Conservation (phyloP, 2,329 filamentous ascomycete genomes). For the Stachybotrys echinatus region DNA sequence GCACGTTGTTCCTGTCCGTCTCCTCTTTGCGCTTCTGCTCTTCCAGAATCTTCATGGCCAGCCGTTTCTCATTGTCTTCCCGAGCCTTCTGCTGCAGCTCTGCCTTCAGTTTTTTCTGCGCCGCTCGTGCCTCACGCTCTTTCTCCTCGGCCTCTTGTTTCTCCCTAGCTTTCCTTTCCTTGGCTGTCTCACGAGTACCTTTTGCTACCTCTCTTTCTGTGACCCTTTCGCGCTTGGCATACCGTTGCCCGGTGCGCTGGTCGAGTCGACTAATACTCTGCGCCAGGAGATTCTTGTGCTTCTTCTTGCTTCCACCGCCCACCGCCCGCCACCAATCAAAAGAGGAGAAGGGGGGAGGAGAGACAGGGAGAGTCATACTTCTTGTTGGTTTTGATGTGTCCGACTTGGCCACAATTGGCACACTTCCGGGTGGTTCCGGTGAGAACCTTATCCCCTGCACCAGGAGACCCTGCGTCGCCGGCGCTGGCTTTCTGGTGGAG, state of each 20-base stretch:
- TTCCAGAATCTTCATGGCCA: no score
- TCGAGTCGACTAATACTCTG: no score
- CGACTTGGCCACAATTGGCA: conserved; percentile 93
- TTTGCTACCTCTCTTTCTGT: neutral
- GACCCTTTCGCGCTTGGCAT: conserved; percentile 4
- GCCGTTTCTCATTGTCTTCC: conserved; percentile 2
- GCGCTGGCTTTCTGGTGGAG: conserved; percentile 40
- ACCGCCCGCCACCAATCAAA: conserved; percentile 28
- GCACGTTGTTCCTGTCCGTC: neutral
- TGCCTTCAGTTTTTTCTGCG: conserved; percentile 9
- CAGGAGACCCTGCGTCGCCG: conserved; percentile 44
- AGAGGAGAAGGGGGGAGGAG: conserved; percentile 18
- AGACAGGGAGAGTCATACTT: conserved; percentile 57
- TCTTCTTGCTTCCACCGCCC: conserved; percentile 9
- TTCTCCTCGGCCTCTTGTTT: conserved; percentile 10
- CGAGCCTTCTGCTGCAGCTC: conserved; percentile 10
- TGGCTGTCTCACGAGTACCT: neutral
- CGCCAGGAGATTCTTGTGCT: conserved; percentile 10
- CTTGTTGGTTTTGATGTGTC: conserved; percentile 99
- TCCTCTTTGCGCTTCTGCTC: neutral
- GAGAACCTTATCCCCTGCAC: conserved; percentile 42
- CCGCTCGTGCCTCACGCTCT: conserved; percentile 9
- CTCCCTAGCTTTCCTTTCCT: conserved; percentile 9
- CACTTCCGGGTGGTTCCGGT: conserved; percentile 82
- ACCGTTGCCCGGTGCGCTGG: no score